These are phyloP conservation scores for Pseudocercospora macadamiae DNA, from an alignment of 2,329 filamentous ascomycete species.

Conservation along the genomic window DNA sequence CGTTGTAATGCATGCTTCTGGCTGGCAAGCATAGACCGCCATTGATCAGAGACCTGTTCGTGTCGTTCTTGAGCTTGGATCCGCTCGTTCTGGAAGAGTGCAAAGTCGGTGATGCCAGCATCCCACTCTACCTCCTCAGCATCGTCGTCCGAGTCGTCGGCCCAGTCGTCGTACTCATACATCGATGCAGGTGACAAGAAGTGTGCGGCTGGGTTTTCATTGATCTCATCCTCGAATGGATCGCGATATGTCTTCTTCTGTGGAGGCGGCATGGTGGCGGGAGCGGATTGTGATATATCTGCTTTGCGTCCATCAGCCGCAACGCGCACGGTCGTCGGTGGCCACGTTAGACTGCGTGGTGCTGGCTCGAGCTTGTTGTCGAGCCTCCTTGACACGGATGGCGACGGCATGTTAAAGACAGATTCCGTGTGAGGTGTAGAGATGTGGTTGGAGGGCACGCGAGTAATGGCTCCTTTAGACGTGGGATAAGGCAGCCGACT, in stretches of 20 bases:
- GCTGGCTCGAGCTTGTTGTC: conserved; percentile 19
- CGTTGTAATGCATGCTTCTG: conserved; percentile 33
- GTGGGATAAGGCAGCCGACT: conserved; percentile 22
- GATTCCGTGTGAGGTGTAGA: conserved; percentile 3
- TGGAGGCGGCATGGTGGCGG: conserved; percentile 16
- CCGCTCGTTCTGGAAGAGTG: conserved; percentile 36
- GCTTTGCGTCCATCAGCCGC: conserved; percentile 15
- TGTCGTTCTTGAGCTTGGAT: conserved; percentile 31
- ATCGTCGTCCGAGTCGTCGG: conserved; percentile 32
- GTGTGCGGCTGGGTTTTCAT: conserved; percentile 36
- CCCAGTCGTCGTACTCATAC: conserved; percentile 37
- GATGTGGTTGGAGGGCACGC: conserved; percentile 23
- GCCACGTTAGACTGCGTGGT: conserved; percentile 27
- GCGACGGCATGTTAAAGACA: conserved; percentile 22
- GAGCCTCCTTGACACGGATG: conserved; percentile 12
- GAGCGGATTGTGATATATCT: conserved; percentile 22
- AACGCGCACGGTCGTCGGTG: conserved; percentile 19
- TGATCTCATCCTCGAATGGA: conserved; percentile 34
- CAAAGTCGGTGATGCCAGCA: conserved; percentile 40
- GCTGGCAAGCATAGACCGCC: conserved; percentile 30
- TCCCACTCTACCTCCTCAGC: conserved; percentile 36
- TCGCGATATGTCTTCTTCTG: conserved; percentile 10
- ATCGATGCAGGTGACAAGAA: conserved; percentile 35
- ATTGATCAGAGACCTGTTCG: conserved; percentile 28
- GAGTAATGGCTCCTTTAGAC: conserved; percentile 13